Evolutionary conservation across 2,329 filamentous ascomycete genomes (phyloP).

Genomic region (Botryotinia calthae): DNA sequence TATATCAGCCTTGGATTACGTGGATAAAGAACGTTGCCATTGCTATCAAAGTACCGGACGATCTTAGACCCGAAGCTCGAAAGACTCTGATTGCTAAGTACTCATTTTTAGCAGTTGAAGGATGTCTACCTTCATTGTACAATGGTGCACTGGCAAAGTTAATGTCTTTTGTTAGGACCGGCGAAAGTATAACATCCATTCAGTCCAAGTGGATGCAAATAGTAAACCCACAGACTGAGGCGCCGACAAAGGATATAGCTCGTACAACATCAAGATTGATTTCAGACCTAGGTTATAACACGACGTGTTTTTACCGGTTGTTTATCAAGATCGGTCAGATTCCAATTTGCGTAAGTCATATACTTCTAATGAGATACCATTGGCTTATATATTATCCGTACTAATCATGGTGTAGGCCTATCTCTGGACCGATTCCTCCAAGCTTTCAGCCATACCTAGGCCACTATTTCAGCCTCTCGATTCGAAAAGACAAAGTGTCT

Average conservation of each 20-base stretch:
- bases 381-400: accelerated
- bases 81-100: neutral
- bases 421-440: neutral
- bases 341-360: neutral
- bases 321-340: conserved; percentile 10
- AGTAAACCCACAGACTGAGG: neutral
- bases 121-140: conserved; percentile 3
- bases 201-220: neutral
- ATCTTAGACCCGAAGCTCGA: neutral
- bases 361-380: accelerated
- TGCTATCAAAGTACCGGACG: neutral
- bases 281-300: conserved; percentile 9
- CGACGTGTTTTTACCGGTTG: neutral
- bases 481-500: neutral
- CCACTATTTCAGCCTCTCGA: neutral
- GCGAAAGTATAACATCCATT: neutral
- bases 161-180: neutral
- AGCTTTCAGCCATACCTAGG: neutral
- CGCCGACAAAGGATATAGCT: neutral
- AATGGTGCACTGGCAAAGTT: conserved; percentile 1
- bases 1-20: neutral
- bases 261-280: conserved; percentile 5
- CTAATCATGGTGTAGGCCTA: neutral
- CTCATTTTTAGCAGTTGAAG: neutral
- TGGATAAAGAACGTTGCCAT: conserved; percentile 14